Percentiles rank a stretch among this genome's conserved stretches.
phyloP scores from a whole-genome alignment of 345 rosid genomes.

The Triadica sebifera region DNA sequence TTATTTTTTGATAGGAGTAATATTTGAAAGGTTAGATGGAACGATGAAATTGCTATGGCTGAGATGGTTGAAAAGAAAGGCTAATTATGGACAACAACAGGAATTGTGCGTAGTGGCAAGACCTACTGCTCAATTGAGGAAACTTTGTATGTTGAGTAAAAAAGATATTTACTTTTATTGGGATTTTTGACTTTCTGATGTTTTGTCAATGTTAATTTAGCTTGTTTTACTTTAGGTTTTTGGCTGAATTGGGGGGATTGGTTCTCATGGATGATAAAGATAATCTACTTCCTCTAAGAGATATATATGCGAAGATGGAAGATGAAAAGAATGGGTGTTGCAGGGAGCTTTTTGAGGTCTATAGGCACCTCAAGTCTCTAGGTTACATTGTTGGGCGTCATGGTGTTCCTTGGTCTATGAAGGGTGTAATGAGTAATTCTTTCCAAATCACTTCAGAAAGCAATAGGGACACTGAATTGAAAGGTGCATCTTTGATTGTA shows the following conservation, averaged over 20 bases:
- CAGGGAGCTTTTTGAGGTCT: conserved; percentile 70
- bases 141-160: conserved; percentile 52
- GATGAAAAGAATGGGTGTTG: conserved; percentile 47
- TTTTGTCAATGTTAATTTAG: not conserved
- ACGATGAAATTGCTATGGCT: conserved; percentile 50
- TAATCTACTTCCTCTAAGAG: conserved; percentile 36
- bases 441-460: conserved; percentile 22
- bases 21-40: conserved; percentile 70
- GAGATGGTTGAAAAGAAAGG: conserved; percentile 71
- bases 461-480: conserved; percentile 9
- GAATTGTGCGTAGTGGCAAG: conserved; percentile 54
- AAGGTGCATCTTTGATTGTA: conserved; percentile 17
- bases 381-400: conserved; percentile 72
- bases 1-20: conserved; percentile 37
- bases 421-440: conserved; percentile 29
- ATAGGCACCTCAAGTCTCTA: conserved; percentile 63
- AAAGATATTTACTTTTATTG: not conserved
- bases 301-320: conserved; percentile 54
- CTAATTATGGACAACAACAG: conserved; percentile 77
- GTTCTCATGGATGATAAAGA: conserved; percentile 43
- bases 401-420: conserved; percentile 65
- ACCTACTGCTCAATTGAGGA: conserved; percentile 67
- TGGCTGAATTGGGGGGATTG: conserved; percentile 81
- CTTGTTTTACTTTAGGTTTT: conserved; percentile 42
- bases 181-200: not conserved